Percentiles rank a stretch among this genome's conserved stretches.
These are phyloP conservation scores for Chlamydomonas sphaeroides DNA, from an alignment of 139 green algal species.

Conservation along the genomic window DNA sequence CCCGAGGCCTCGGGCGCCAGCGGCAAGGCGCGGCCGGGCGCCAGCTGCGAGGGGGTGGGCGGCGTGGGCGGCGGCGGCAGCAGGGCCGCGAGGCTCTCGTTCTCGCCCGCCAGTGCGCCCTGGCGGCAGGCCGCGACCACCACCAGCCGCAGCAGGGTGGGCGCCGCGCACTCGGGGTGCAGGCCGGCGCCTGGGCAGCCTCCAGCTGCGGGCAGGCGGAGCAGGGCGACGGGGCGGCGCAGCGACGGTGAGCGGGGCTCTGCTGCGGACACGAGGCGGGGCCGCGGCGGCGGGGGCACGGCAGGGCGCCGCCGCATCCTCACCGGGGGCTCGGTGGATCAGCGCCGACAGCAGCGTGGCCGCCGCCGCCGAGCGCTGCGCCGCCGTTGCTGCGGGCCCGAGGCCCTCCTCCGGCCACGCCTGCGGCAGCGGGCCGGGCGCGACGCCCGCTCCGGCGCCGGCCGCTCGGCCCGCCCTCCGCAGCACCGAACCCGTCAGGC, in stretches of 20 bases:
- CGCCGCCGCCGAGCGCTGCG: neutral
- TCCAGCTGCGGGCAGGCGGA: no score
- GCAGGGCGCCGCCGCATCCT: neutral
- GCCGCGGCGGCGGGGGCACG: neutral
- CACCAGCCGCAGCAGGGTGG: neutral
- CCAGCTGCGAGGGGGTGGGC: no score
- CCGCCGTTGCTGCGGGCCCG: neutral
- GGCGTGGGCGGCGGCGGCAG: neutral
- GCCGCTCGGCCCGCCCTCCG: no score
- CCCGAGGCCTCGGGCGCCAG: neutral
- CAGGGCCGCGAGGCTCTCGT: neutral
- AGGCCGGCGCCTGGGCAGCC: slow-evolving; percentile 15
- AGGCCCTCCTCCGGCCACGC: neutral
- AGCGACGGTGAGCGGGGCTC: no score
- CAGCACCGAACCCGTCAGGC: no score
- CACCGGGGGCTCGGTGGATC: neutral
- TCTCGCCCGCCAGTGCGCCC: neutral
- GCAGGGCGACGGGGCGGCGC: no score
- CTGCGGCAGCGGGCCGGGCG: neutral
- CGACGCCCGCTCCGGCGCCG: no score
- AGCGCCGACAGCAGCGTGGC: neutral
- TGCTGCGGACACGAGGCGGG: no score
- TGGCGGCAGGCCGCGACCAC: neutral
- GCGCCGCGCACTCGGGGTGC: neutral
- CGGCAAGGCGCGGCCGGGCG: no score